phyloP scores from a whole-genome alignment of 1,284 basidiomycete species.

The Schizophyllum amplum region DNA sequence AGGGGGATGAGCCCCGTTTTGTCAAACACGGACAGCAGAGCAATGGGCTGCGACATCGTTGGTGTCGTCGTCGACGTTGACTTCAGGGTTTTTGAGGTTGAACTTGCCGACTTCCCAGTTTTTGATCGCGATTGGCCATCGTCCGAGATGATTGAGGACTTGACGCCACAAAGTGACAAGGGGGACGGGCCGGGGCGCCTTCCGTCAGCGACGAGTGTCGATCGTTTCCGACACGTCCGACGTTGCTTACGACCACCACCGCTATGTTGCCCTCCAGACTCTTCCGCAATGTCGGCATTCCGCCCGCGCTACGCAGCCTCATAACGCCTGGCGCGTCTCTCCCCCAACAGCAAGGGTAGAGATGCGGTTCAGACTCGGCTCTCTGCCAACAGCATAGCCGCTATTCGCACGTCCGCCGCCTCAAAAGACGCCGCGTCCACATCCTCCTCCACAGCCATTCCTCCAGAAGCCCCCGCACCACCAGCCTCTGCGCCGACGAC shows the following conservation, averaged over 20 bases:
- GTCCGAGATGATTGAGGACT: no score
- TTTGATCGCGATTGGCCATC: no score
- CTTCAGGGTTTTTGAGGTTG: neutral
- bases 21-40: constrained; percentile 95
- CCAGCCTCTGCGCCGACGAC: constrained; percentile 16
- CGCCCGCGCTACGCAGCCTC: constrained; percentile 30
- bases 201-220: neutral
- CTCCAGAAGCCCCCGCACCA: constrained; percentile 9
- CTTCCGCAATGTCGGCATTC: constrained; percentile 32
- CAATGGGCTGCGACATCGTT: constrained; percentile 29
- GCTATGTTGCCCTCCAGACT: constrained; percentile 34
- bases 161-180: neutral
- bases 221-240: no score
- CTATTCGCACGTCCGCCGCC: no score
- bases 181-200: neutral
- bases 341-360: constrained; percentile 28
- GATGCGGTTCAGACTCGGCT: constrained; percentile 29
- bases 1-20: constrained; percentile 89
- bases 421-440: no score
- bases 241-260: neutral
- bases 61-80: neutral
- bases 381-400: constrained; percentile 15
- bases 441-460: constrained; percentile 12
- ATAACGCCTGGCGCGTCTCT: constrained; percentile 28
- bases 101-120: no score